Evolutionary conservation across 2,329 filamentous ascomycete species (phyloP).

Genomic region (Alternaria atra): DNA sequence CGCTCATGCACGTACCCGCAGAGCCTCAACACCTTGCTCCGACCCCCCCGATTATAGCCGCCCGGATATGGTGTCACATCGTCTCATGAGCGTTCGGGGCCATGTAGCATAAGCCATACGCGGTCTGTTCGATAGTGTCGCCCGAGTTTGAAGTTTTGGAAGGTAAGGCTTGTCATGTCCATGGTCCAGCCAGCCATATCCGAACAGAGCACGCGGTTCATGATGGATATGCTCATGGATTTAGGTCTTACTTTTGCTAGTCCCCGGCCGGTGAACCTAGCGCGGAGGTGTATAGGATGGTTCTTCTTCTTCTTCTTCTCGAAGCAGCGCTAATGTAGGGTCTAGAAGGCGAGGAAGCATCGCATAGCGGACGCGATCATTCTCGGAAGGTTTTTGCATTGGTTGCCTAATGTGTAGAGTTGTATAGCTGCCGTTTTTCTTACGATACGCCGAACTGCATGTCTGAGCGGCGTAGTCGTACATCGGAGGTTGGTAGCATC

Average conservation of each 20-base stretch:
- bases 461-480: conserved; percentile 2
- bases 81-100: neutral
- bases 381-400: conserved; percentile 12
- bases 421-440: neutral
- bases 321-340: conserved; percentile 7
- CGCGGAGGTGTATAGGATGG: neutral
- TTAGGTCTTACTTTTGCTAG: neutral
- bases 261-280: neutral
- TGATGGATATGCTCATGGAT: too few species aligned
- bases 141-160: neutral
- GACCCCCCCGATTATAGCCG: neutral
- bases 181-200: neutral
- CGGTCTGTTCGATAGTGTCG: neutral
- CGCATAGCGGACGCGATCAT: conserved; percentile 1
- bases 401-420: neutral
- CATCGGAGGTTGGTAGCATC: conserved; percentile 3
- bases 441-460: neutral
- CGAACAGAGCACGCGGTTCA: neutral
- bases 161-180: neutral
- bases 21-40: conserved; percentile 2
- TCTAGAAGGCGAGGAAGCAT: neutral
- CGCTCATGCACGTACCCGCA: conserved; percentile 2
- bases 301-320: conserved; percentile 3
- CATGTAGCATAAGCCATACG: neutral
- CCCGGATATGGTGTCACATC: neutral